Conservation (phyloP, 2,329 filamentous ascomycete species). For the Aspergillus fumigatiaffinis region DNA sequence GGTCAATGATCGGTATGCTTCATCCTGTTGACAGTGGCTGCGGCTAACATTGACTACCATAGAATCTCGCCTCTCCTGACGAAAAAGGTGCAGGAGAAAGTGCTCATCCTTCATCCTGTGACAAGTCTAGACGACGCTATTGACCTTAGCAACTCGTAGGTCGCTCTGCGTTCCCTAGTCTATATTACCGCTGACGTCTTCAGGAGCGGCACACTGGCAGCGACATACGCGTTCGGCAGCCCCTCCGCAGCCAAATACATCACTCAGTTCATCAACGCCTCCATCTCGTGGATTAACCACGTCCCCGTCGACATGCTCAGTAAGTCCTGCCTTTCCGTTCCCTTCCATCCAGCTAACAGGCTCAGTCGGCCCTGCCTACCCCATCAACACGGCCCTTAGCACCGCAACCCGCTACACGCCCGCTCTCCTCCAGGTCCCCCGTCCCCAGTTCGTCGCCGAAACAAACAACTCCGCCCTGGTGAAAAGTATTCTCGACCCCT, state of each 20-base stretch:
- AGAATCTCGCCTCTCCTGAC: constrained; percentile 25
- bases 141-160: constrained; percentile 40
- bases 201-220: constrained; percentile 35
- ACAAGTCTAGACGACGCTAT: constrained; percentile 55
- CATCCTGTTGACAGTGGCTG: neutral
- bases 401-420: constrained; percentile 40
- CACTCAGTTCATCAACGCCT: constrained; percentile 51
- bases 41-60: constrained; percentile 6
- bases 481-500: constrained; percentile 11
- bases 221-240: constrained; percentile 52
- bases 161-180: neutral
- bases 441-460: constrained; percentile 41
- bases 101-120: constrained; percentile 46
- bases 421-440: constrained; percentile 43
- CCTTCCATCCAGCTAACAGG: neutral
- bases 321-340: constrained; percentile 13
- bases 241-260: constrained; percentile 55
- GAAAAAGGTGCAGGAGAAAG: constrained; percentile 41
- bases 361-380: constrained; percentile 21
- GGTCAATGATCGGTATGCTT: constrained; percentile 23
- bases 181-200: neutral
- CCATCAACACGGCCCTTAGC: constrained; percentile 36
- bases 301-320: constrained; percentile 53
- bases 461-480: constrained; percentile 12
- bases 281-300: constrained; percentile 54